Base-by-base conservation (phyloP, 768 basidiomycete genomes). In the Artomyces pyxidatus region DNA sequence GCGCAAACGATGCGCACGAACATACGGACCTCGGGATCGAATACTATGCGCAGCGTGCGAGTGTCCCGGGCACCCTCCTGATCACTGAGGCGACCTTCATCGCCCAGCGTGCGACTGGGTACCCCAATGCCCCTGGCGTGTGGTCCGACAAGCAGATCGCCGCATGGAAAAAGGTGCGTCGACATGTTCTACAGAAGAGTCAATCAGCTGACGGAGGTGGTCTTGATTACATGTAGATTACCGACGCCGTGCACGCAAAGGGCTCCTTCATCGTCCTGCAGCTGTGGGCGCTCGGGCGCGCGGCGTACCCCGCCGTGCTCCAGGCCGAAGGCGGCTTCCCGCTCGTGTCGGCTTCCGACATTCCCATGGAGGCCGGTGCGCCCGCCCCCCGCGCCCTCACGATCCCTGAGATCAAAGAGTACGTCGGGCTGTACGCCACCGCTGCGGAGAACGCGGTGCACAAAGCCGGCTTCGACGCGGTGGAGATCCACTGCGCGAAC, bases 251-350 rank as follows among this genome's bases (percentile, higher is more conserved):
- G 2, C 69, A 69, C 58, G 59, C 58, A 9, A 61, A 65, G 44
- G 61, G 60, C 1, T 63, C 59, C 0, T 60, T 60, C 53, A 63
- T 71, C 50, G 64, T 59, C 50, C 12, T 59, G 14, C 71, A 73
- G 53, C 58, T 68, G 5, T 71, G 69, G 69, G 66, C 68, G 0
- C 49, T 71, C 14, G 71, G 71, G 3, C 61, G 66, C 19, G 17
- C 22, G 3, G 22, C n/a, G 12, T 14, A 19, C 39, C 39, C 39
- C 39, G 19, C n/a, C 17, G 22, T 19, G 22, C 39, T 41, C 39
- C 16, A 14, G 17, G 39, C 39, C 3, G 17, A 19, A 12, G 39
- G 22, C 39, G n/a, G n/a, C n/a, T 21, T 5, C 39, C 16, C n/a
- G 39, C 39, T 19, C 22, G 39, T 41, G 16, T 14, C 16, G 12